Evolutionary conservation across 768 basidiomycete species (phyloP).

Genomic region (Pisolithus sp.): DNA sequence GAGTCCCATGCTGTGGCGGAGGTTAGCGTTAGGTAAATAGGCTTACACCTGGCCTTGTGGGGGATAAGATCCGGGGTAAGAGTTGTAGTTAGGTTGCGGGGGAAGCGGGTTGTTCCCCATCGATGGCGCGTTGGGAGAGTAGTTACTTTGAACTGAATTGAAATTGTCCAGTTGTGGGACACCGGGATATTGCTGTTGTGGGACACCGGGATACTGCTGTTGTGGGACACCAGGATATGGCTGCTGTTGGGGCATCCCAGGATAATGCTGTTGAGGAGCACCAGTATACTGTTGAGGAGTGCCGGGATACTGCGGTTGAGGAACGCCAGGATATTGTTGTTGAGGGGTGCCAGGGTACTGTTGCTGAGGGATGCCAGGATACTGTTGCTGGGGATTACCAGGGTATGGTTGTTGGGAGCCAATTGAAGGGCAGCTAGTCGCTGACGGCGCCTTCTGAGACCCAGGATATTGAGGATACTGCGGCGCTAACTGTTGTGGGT

Average conservation of each 20-base stretch:
- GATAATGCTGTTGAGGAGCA: too few species aligned
- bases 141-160: not conserved
- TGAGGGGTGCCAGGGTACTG: too few species aligned
- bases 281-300: too few species aligned
- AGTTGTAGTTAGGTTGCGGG: conserved; percentile 12
- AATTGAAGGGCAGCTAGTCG: not conserved
- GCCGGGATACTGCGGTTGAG: too few species aligned
- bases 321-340: too few species aligned
- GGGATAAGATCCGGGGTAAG: conserved; percentile 8
- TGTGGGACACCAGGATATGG: too few species aligned
- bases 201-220: too few species aligned
- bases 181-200: too few species aligned
- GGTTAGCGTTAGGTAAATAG: conserved; percentile 8
- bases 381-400: not conserved
- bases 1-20: not conserved
- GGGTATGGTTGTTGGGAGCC: conserved; percentile 2
- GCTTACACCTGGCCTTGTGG: conserved; percentile 8
- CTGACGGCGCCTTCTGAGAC: not conserved
- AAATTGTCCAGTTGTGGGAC: too few species aligned
- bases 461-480: conserved; percentile 4
- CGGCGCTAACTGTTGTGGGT: not conserved
- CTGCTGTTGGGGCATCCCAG: too few species aligned
- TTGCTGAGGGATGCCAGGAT: not conserved
- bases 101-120: conserved; percentile 2
- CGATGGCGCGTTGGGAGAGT: conserved; percentile 5